Evolutionary conservation across 495 filamentous ascomycete genomes (phyloP).

Genomic region (Choiromyces venosus): DNA sequence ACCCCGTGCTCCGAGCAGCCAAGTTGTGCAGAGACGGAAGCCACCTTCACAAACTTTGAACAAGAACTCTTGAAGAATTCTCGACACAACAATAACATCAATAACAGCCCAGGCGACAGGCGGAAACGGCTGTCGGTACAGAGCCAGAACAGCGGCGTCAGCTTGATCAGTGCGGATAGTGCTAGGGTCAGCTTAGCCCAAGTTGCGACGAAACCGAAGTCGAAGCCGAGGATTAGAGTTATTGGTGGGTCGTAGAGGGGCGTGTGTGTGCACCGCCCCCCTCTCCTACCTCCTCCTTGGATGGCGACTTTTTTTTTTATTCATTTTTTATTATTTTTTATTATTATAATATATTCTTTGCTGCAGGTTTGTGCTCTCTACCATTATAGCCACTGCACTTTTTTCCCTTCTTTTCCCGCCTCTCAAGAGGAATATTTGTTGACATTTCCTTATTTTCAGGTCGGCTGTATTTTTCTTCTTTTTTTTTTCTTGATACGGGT

Average conservation of each 20-base stretch:
- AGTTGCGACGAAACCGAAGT: slow-evolving; percentile 34
- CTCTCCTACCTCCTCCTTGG: background rate
- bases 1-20: slow-evolving; percentile 25
- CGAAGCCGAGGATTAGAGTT: slow-evolving; percentile 27
- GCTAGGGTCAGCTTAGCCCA: slow-evolving; percentile 31
- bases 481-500: background rate
- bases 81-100: slow-evolving; percentile 2
- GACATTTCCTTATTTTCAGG: background rate
- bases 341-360: too few species aligned
- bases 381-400: background rate
- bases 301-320: background rate
- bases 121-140: slow-evolving; percentile 24
- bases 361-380: background rate
- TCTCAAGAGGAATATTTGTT: background rate
- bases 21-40: slow-evolving; percentile 19
- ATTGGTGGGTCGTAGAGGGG: slow-evolving; percentile 5
- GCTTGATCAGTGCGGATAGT: slow-evolving; percentile 29
- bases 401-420: too few species aligned
- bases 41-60: background rate
- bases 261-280: too few species aligned
- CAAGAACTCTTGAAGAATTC: background rate
- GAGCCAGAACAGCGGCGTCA: slow-evolving; percentile 28
- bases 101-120: background rate
- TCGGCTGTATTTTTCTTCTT: background rate
- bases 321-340: too few species aligned